These are phyloP conservation scores for Sporothrix dimorphospora DNA, from an alignment of 2,329 filamentous ascomycete species.

Conservation along the genomic window DNA sequence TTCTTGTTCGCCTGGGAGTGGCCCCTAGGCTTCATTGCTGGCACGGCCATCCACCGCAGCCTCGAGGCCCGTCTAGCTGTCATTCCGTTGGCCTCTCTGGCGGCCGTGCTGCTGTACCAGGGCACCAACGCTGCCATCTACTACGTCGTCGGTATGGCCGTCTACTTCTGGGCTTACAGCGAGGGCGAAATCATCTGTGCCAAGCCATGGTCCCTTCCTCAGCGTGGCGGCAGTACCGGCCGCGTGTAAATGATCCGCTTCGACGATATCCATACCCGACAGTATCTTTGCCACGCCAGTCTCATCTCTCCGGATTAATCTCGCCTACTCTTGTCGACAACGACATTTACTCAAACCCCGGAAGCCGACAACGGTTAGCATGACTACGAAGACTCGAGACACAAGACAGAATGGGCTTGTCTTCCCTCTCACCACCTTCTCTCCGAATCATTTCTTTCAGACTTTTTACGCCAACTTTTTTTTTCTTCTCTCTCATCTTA, in stretches of 20 bases:
- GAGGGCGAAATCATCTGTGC: slow-evolving; percentile 85
- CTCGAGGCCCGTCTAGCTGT: slow-evolving; percentile 84
- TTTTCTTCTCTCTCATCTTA: not conserved
- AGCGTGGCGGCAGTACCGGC: slow-evolving; percentile 46
- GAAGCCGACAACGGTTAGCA: not conserved
- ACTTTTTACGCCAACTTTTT: not conserved
- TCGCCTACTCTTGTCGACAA: not conserved
- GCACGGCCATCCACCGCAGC: slow-evolving; percentile 77
- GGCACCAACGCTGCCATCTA: slow-evolving; percentile 90
- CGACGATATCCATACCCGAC: not conserved
- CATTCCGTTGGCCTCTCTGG: slow-evolving; percentile 76
- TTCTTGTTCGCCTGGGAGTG: slow-evolving; percentile 86
- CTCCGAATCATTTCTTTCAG: not conserved
- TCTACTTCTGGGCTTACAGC: slow-evolving; percentile 97
- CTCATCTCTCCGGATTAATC: slow-evolving; percentile 4
- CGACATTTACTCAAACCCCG: not conserved
- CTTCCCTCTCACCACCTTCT: not conserved
- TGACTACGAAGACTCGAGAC: not conserved
- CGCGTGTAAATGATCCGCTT: slow-evolving; percentile 18
- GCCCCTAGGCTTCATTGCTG: slow-evolving; percentile 78
- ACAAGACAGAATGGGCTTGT: not conserved
- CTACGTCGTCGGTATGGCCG: slow-evolving; percentile 79
- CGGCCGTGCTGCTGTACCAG: slow-evolving; percentile 82
- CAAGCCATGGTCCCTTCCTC: slow-evolving; percentile 71
- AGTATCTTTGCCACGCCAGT: not conserved